Evolutionary conservation across 306 rosid genomes (phyloP).

Genomic region (Sesbania bispinosa): DNA sequence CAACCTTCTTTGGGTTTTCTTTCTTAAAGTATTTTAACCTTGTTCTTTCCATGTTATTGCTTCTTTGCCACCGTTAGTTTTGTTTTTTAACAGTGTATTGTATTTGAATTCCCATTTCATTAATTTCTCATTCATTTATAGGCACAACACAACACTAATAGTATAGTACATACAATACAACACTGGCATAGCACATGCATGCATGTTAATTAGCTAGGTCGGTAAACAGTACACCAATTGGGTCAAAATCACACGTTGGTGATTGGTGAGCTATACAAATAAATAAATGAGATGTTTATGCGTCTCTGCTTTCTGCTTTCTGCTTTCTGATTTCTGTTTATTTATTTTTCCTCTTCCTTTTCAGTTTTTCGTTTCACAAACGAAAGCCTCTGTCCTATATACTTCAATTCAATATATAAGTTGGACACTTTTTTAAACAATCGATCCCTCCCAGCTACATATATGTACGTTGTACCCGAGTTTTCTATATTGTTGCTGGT

Average conservation of each 20-base stretch:
- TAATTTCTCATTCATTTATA: neutral
- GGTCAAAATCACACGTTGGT: constrained; percentile 29
- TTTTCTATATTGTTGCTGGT: too few species aligned
- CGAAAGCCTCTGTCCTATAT: neutral
- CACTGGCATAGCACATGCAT: constrained; percentile 14
- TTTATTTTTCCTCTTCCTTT: neutral
- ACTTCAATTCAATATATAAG: neutral
- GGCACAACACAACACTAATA: too few species aligned
- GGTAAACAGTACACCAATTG: constrained; percentile 13
- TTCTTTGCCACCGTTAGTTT: neutral
- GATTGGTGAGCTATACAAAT: constrained; percentile 31
- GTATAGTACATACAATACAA: too few species aligned
- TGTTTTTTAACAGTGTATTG: neutral
- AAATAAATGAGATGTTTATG: neutral
- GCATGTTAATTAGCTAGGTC: constrained; percentile 21
- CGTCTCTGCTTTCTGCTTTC: neutral
- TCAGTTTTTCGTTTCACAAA: neutral
- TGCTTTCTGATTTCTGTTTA: too few species aligned
- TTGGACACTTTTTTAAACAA: neutral
- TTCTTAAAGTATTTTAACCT: too few species aligned
- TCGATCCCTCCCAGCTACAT: neutral
- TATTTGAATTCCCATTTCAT: too few species aligned
- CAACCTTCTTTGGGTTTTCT: neutral
- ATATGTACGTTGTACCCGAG: too few species aligned
- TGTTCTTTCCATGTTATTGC: neutral